Percentiles rank a stretch among this genome's conserved stretches.
Conservation (phyloP, 257 asterid species). For the Perilla frutescens region DNA sequence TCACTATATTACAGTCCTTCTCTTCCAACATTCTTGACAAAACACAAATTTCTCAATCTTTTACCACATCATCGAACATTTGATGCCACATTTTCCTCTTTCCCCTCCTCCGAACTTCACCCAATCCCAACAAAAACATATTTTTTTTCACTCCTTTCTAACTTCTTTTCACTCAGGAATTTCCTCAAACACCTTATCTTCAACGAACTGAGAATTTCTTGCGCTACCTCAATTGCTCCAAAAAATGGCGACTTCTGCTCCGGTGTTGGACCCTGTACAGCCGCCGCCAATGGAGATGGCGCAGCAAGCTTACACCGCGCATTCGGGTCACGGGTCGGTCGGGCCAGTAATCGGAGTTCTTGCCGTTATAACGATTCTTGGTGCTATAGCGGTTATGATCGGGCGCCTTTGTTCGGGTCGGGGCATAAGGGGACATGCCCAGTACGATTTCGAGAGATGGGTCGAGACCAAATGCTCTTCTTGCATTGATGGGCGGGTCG, state of each 20-base stretch:
- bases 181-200: constrained; percentile 27
- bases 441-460: constrained; percentile 85
- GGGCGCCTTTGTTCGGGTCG: constrained; percentile 90
- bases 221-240: neutral
- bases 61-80: neutral
- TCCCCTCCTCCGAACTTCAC: constrained; percentile 10
- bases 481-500: constrained; percentile 83
- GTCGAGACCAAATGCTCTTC: constrained; percentile 83
- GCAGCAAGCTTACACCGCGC: constrained; percentile 57
- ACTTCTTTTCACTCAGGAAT: constrained; percentile 28
- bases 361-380: constrained; percentile 65
- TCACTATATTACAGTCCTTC: constrained; percentile 3
- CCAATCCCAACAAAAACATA: constrained; percentile 1
- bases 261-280: constrained; percentile 50
- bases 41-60: neutral
- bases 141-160: neutral
- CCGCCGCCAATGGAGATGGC: constrained; percentile 67
- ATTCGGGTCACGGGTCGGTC: constrained; percentile 70
- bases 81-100: constrained; percentile 12
- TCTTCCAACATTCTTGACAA: constrained; percentile 18
- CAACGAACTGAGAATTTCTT: neutral
- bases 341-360: constrained; percentile 88
- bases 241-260: constrained; percentile 54
- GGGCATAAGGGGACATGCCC: constrained; percentile 65
- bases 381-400: constrained; percentile 77